These are phyloP conservation scores for Apiotrichum siamense DNA, from an alignment of 1,284 basidiomycete genomes.

Conservation along the genomic window DNA sequence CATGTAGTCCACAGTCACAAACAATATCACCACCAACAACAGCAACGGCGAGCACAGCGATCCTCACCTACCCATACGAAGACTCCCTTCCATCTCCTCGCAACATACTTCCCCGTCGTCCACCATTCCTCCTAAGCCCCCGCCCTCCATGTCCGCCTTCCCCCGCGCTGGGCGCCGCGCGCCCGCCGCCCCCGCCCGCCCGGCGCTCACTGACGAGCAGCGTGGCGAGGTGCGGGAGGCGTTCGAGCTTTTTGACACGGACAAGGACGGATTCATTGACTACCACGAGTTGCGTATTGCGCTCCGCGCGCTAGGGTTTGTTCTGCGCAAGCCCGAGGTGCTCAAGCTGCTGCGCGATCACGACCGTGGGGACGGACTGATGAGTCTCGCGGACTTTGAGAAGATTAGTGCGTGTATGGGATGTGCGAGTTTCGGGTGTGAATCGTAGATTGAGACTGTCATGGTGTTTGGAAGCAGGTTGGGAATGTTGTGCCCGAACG, in stretches of 20 bases:
- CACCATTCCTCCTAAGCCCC: background rate
- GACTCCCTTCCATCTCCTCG: background rate
- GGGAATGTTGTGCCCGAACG: no score
- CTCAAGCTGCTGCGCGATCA: constrained; percentile 89
- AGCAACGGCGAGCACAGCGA: background rate
- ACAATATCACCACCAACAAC: background rate
- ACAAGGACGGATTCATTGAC: constrained; percentile 94
- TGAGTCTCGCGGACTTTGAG: constrained; percentile 91
- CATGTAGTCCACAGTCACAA: no score
- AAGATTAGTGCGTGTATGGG: constrained; percentile 93
- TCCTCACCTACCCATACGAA: background rate
- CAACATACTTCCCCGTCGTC: background rate
- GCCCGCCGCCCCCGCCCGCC: constrained; percentile 43
- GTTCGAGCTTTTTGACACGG: constrained; percentile 97
- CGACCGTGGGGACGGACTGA: constrained; percentile 85
- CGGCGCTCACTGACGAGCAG: constrained; percentile 87
- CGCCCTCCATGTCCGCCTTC: constrained; percentile 14
- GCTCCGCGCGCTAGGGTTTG: constrained; percentile 95
- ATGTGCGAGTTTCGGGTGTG: no score
- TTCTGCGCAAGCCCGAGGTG: constrained; percentile 96
- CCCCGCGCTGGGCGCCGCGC: constrained; percentile 10
- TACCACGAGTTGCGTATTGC: constrained; percentile 99
- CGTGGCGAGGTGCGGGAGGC: constrained; percentile 97
- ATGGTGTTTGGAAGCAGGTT: no score
- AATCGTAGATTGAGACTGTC: no score